Evolutionary conservation across 768 basidiomycete genomes (phyloP), one percentile per base, ranked within the genome.

Genomic region (Xerocomellus dryophilus): DNA sequence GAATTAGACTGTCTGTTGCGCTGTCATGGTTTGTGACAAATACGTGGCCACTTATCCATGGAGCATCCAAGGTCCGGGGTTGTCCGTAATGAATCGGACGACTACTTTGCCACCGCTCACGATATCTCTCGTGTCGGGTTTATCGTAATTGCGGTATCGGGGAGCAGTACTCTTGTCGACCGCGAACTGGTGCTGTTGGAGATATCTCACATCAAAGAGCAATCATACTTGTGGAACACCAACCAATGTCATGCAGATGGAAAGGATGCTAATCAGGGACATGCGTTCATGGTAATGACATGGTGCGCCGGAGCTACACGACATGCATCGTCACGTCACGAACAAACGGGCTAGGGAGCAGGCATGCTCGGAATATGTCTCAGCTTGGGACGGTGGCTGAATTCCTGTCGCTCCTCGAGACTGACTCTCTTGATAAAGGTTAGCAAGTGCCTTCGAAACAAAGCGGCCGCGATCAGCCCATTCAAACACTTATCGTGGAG

Each of bases 21-120:
- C 15, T 23, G 27, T 8, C n/a, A n/a, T n/a, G n/a, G 9, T n/a
- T 27, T 17, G 5, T 12, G 5, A 21, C 9, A 20, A 11, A n/a
- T 43, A 20, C 12, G 7, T n/a, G 46, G 10, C 12, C 9, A 53
- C 56, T 38, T 42, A 66, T 64, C 73, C 77, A 43, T 76, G 76
- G 45, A 78, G 61, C 53, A 79, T 71, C 77, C 82, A 84, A 6
- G 80, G 80, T 5, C 86, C 85, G 2, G 85, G 77, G 68, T 87
- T 88, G 62, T 90, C 81, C 0, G 86, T 85, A 31, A 66, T 68
- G 73, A 85, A 88, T 11, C 84, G 79, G 44, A 88, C 75, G 2
- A 79, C 78, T n/a, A 79, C 77, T 29, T 73, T 70, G 54, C 77
- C 76, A 0, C 61, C 65, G 54, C 41, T 60, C 20, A 81, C 76